Evolutionary conservation across 129 eudicot genomes (phyloP).

Genomic region (Calendula officinalis): DNA sequence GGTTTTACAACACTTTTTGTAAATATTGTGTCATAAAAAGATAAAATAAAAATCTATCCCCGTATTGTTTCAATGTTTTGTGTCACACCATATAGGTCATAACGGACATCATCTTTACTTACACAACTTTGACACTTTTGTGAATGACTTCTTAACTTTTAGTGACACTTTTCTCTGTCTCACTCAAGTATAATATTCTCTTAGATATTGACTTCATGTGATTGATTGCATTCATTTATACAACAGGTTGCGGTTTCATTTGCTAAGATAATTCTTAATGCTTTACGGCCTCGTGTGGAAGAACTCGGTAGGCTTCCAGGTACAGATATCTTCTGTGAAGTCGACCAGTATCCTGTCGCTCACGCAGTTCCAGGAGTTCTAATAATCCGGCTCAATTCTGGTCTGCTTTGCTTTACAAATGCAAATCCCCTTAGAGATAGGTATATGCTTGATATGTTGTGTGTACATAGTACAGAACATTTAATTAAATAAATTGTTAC

Average conservation of each 20-base stretch:
- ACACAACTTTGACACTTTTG: too few species aligned
- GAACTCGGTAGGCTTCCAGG: constrained; percentile 78
- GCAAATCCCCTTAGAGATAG: constrained; percentile 78
- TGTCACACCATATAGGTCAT: too few species aligned
- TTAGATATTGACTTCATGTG: neutral
- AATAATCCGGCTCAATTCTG: constrained; percentile 69
- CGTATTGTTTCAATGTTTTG: too few species aligned
- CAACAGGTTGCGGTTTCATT: constrained; percentile 72
- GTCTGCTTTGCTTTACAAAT: constrained; percentile 79
- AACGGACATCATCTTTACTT: too few species aligned
- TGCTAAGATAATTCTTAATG: constrained; percentile 62
- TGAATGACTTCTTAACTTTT: too few species aligned
- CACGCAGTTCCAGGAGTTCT: constrained; percentile 59
- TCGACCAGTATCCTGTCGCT: constrained; percentile 79
- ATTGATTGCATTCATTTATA: neutral
- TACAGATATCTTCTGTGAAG: constrained; percentile 57
- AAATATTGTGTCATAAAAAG: too few species aligned
- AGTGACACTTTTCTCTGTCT: too few species aligned
- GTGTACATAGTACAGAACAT: neutral
- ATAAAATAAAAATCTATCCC: too few species aligned
- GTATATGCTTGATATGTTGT: constrained; percentile 34
- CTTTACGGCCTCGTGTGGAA: constrained; percentile 59
- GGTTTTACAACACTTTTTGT: too few species aligned
- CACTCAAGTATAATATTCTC: too few species aligned
- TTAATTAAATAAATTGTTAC: neutral